These are phyloP conservation scores for Claviceps africana DNA, from an alignment of 2,329 filamentous ascomycete species.

Conservation along the genomic window DNA sequence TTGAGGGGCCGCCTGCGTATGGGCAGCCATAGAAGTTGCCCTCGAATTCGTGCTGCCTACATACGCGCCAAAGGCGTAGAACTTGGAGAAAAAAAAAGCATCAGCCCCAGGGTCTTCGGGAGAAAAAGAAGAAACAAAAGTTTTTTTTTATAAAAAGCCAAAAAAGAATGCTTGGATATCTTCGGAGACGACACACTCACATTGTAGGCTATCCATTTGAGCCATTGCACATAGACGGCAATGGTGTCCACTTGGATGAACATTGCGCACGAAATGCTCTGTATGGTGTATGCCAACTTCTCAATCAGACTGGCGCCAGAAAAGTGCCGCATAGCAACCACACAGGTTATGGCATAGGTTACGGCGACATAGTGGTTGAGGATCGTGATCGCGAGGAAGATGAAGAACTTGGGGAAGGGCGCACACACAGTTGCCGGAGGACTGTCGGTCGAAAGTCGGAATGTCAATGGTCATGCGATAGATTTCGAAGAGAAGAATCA, in stretches of 20 bases:
- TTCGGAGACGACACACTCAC: conserved; percentile 1
- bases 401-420: conserved; percentile 56
- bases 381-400: conserved; percentile 54
- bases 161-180: background rate
- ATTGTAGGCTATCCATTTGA: conserved; percentile 42
- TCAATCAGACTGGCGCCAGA: conserved; percentile 57
- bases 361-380: conserved; percentile 62
- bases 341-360: conserved; percentile 54
- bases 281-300: conserved; percentile 59
- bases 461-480: conserved; percentile 66
- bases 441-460: conserved; percentile 60
- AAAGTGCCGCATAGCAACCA: conserved; percentile 52
- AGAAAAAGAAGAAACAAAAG: no score
- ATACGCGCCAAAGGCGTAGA: conserved; percentile 58
- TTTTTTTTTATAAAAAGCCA: no score
- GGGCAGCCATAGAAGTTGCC: conserved; percentile 63
- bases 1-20: conserved; percentile 40
- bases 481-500: conserved; percentile 62
- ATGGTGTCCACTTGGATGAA: conserved; percentile 63
- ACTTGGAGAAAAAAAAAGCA: conserved; percentile 24
- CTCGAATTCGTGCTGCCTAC: conserved; percentile 59
- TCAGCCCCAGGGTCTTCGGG: conserved; percentile 9
- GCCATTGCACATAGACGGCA: conserved; percentile 64
- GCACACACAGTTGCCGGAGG: conserved; percentile 57
- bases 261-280: conserved; percentile 62